Base-by-base conservation (phyloP, 2,329 filamentous ascomycete genomes). In the Colletotrichum lindemuthianum region DNA sequence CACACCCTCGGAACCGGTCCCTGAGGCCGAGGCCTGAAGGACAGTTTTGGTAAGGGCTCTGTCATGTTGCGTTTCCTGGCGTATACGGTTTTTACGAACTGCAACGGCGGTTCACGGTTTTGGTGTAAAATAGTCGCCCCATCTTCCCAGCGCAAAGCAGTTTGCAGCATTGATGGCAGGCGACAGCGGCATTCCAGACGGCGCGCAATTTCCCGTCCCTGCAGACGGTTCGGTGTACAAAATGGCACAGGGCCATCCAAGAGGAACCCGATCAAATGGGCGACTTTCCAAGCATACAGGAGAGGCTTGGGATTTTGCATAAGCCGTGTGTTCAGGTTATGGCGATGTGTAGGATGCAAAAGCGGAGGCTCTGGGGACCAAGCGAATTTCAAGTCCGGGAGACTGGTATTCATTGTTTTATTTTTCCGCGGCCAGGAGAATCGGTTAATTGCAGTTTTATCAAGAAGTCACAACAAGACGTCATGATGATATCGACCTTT, bases 21-120 rank as follows among this genome's bases (percentile, higher is more conserved):
- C 24, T 45, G 78, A 79, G 60, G 71, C 78, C n/a, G 68, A 74
- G 32, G 75, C 77, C 59, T 81, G 71, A 70, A 65, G 24, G 4
- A 24, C 24, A 4, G 24, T 24, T 24, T 24, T 24, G 24, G 24
- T 24, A 24, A 24, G 6, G 12, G 47, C 41, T 41, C 58, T 65
- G 47, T 40, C 51, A 51, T 57, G 34, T 66, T 64, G 63, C 63
- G 63, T 66, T 66, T 64, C 54, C 63, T 66, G 63, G 63, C 63
- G 63, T 66, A 66, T 66, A 66, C 54, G 63, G 63, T 63, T 66
- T 59, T 50, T 40, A 58, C 49, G 32, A 54, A 50, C 54, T 60
- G 63, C 63, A 66, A 59, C 59, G 54, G 63, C 60, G 63, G 50
- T 41, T 59, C 37, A 54, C 65, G 60, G 60, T 53, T 65, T 59